These are phyloP conservation scores for Botrytis cinerea DNA, from an alignment of 2,329 filamentous ascomycete genomes.

Conservation along the genomic window DNA sequence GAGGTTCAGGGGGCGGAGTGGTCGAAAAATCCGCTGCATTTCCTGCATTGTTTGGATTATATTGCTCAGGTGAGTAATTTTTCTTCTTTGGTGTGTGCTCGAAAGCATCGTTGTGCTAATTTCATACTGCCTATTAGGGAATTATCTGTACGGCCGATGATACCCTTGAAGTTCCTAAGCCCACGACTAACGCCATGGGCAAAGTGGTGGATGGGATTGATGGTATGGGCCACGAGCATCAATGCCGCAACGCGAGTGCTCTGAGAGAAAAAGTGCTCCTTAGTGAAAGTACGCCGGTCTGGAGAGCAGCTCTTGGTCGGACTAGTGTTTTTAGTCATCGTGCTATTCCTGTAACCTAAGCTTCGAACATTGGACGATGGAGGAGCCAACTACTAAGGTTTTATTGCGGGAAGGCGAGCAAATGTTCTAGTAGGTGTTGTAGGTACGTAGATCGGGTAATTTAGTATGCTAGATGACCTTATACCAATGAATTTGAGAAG, in stretches of 20 bases:
- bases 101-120: background rate
- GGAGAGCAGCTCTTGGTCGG: slow-evolving; percentile 8
- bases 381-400: background rate
- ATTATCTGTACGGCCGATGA: background rate
- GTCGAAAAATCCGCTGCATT: slow-evolving; percentile 4
- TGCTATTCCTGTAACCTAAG: background rate
- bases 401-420: background rate
- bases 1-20: slow-evolving; percentile 5
- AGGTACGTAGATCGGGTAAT: no score
- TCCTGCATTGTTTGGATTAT: slow-evolving; percentile 1
- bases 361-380: background rate
- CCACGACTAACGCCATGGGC: background rate
- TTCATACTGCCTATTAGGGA: background rate
- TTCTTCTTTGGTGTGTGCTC: background rate
- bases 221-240: background rate
- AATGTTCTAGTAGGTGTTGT: background rate
- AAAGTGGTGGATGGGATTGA: slow-evolving; percentile 7
- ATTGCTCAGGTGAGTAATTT: background rate
- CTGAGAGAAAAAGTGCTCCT: slow-evolving; percentile 5
- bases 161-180: background rate
- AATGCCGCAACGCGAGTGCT: background rate
- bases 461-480: background rate
- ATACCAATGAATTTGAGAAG: background rate
- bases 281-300: background rate
- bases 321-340: slow-evolving; percentile 7